Conservation (phyloP, 371 early-diverging fungal genomes). For the Syncephalastrum monosporum region DNA sequence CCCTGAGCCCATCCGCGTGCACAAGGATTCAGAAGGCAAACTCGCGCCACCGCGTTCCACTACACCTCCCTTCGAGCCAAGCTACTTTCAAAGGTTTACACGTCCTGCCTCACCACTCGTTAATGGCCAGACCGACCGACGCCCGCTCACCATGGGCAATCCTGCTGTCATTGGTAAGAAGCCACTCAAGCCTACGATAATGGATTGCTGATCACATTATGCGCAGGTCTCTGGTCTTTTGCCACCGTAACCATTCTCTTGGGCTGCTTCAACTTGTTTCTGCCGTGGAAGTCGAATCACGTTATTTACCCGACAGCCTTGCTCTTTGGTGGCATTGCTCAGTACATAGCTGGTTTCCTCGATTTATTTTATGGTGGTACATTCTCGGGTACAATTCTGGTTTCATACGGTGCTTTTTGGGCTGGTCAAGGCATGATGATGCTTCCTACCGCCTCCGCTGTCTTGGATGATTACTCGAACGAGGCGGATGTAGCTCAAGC, state of each 20-base stretch:
- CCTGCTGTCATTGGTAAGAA: too few species aligned
- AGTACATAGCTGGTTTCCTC: conserved; percentile 22
- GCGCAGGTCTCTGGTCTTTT: conserved; percentile 23
- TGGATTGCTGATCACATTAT: not conserved
- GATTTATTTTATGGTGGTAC: conserved; percentile 25
- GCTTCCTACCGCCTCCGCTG: conserved; percentile 28
- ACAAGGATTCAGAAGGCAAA: conserved; percentile 7
- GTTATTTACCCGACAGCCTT: conserved; percentile 21
- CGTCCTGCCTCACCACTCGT: conserved; percentile 11
- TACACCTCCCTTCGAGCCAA: too few species aligned
- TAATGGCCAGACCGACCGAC: conserved; percentile 12
- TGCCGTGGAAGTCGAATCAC: conserved; percentile 20
- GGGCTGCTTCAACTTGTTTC: conserved; percentile 14
- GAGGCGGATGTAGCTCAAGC: conserved; percentile 29
- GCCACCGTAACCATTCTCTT: conserved; percentile 23
- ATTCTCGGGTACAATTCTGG: conserved; percentile 31
- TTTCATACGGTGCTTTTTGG: conserved; percentile 39
- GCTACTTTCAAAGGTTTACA: too few species aligned
- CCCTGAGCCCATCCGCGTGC: conserved; percentile 5
- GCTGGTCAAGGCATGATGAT: conserved; percentile 24
- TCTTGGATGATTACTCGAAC: conserved; percentile 23
- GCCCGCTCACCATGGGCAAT: conserved; percentile 21
- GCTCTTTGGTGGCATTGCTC: conserved; percentile 31
- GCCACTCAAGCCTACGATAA: conserved; percentile 5
- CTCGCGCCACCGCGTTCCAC: not conserved